These are phyloP conservation scores for Candida ficus DNA, from an alignment of 805 yeast species.

Conservation along the genomic window DNA sequence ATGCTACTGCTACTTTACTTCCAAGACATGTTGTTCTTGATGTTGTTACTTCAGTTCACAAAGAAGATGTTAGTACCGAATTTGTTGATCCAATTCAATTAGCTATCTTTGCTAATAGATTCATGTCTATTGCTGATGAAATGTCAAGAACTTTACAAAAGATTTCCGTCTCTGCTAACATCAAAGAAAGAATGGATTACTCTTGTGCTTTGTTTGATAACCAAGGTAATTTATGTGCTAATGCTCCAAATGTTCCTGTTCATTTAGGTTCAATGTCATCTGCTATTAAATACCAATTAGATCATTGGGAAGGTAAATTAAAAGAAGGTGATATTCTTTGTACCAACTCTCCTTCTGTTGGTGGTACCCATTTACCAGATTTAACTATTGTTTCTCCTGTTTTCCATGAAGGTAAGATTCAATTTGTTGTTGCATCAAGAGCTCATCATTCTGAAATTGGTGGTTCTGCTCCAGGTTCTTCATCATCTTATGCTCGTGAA, in stretches of 20 bases:
- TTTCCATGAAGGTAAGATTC: conserved; percentile 38
- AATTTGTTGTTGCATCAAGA: conserved; percentile 51
- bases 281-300: conserved; percentile 33
- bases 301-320: conserved; percentile 34
- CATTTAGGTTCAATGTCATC: conserved; percentile 44
- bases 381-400: conserved; percentile 57
- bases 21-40: conserved; percentile 31
- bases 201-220: conserved; percentile 44
- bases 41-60: conserved; percentile 27
- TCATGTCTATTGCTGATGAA: conserved; percentile 47
- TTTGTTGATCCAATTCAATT: conserved; percentile 42
- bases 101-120: conserved; percentile 40
- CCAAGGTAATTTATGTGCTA: conserved; percentile 39
- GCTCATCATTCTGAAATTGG: conserved; percentile 65
- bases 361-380: conserved; percentile 46
- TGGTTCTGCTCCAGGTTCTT: conserved; percentile 54
- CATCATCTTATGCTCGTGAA: conserved; percentile 49
- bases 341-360: conserved; percentile 39
- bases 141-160: conserved; percentile 43
- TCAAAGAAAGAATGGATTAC: conserved; percentile 44
- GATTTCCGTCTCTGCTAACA: conserved; percentile 39
- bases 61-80: conserved; percentile 36
- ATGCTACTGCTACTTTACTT: conserved; percentile 31
- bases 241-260: conserved; percentile 45
- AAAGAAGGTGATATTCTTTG: conserved; percentile 39